phyloP scores from a whole-genome alignment of 1,284 basidiomycete genomes.

The Coniferiporia sulphurascens region DNA sequence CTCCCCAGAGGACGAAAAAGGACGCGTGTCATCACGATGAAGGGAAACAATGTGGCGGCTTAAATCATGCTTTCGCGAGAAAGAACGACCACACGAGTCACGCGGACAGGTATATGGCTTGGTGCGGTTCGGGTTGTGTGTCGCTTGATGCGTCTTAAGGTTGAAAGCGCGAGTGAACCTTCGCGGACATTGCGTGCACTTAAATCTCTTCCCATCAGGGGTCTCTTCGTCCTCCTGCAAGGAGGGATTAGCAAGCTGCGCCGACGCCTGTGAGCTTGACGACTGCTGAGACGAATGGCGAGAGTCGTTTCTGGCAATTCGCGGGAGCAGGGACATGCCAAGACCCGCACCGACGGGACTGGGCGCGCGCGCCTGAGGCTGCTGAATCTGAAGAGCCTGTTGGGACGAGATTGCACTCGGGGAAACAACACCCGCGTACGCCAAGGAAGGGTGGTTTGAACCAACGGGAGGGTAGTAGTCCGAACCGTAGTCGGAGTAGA shows the following conservation, averaged over 20 bases:
- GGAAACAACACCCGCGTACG: constrained; percentile 1
- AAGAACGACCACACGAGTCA: constrained; percentile 75
- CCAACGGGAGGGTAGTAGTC: constrained; percentile 43
- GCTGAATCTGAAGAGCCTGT: constrained; percentile 7
- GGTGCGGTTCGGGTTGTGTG: constrained; percentile 80
- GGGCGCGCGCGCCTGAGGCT: constrained; percentile 9
- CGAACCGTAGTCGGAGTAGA: constrained; percentile 26
- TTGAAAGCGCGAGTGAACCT: constrained; percentile 90
- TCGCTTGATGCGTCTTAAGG: constrained; percentile 85
- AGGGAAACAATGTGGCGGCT: constrained; percentile 83
- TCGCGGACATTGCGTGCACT: constrained; percentile 62
- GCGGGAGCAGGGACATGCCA: constrained; percentile 13
- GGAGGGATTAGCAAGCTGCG: constrained; percentile 31
- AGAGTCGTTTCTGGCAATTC: constrained; percentile 8
- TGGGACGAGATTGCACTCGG: constrained; percentile 2
- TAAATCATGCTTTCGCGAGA: constrained; percentile 86
- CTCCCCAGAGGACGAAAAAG: constrained; percentile 39
- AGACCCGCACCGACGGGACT: constrained; percentile 13
- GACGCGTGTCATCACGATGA: constrained; percentile 56
- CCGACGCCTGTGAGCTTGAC: constrained; percentile 37
- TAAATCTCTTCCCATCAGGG: constrained; percentile 68
- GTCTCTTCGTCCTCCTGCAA: constrained; percentile 33
- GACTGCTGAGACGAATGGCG: constrained; percentile 22
- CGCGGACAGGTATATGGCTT: constrained; percentile 85
- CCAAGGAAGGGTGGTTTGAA: constrained; percentile 16